Conservation (phyloP, 2,329 filamentous ascomycete species). For the Fusarium sp. region DNA sequence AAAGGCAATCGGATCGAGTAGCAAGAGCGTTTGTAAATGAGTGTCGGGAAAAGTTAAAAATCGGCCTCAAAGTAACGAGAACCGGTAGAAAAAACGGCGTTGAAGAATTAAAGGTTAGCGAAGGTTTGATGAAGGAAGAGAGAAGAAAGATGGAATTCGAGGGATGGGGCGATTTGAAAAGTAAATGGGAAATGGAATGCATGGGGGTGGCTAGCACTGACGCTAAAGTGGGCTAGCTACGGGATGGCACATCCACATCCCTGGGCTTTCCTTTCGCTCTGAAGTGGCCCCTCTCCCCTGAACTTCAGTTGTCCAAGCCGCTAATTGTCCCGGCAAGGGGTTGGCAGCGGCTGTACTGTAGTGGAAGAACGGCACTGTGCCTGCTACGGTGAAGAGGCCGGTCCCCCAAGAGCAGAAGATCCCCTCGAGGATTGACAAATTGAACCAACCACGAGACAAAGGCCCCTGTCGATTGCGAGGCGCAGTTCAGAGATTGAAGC, state of each 20-base stretch:
- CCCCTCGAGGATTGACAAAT: conserved; percentile 9
- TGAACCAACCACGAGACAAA: conserved; percentile 20
- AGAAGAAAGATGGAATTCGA: conserved; percentile 24
- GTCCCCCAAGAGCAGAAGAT: conserved; percentile 21
- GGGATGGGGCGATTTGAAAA: conserved; percentile 41
- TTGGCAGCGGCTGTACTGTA: conserved; percentile 23
- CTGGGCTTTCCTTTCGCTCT: conserved; percentile 5
- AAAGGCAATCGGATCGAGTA: conserved; percentile 21
- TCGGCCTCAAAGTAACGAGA: conserved; percentile 44
- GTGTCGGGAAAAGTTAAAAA: conserved; percentile 49
- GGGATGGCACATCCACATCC: conserved; percentile 13
- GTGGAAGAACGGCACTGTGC: conserved; percentile 28
- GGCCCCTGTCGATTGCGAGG: conserved; percentile 36
- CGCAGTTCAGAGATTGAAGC: conserved; percentile 46
- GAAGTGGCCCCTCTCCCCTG: conserved; percentile 23
- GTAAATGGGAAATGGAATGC: conserved; percentile 39
- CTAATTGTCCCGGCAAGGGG: conserved; percentile 39
- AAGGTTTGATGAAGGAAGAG: conserved; percentile 41
- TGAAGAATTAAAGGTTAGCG: conserved; percentile 45
- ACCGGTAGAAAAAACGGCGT: conserved; percentile 39
- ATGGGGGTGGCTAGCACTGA: conserved; percentile 11
- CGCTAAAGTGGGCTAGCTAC: conserved; percentile 2
- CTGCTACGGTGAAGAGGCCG: conserved; percentile 17
- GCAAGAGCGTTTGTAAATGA: conserved; percentile 44
- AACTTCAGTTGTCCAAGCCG: conserved; percentile 25